Conservation (phyloP, 108 stramenopile genomes). For the Fragilaria crotonensis region DNA sequence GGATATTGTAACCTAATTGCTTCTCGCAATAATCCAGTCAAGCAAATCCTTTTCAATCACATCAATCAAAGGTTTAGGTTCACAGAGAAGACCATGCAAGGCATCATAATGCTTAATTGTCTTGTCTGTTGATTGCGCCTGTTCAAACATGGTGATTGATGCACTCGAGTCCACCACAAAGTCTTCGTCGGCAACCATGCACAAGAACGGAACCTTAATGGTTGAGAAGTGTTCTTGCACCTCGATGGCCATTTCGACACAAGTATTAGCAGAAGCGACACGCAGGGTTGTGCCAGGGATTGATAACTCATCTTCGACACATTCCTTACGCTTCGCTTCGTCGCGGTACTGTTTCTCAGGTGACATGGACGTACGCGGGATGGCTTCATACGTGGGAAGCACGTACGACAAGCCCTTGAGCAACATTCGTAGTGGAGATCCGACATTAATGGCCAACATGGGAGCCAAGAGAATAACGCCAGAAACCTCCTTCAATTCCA, state of each 20-base stretch:
- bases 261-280: conserved; percentile 53
- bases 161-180: conserved; percentile 73
- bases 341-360: conserved; percentile 71
- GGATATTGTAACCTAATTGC: no score
- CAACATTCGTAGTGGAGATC: conserved; percentile 19
- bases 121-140: conserved; percentile 51
- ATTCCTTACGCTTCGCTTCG: conserved; percentile 51
- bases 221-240: conserved; percentile 23
- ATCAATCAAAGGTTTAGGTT: conserved; percentile 64
- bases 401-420: conserved; percentile 36
- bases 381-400: conserved; percentile 38
- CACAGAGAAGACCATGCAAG: conserved; percentile 75
- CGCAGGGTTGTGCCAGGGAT: conserved; percentile 8
- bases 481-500: conserved; percentile 21
- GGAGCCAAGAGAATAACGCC: conserved; percentile 74
- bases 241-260: conserved; percentile 49
- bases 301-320: conserved; percentile 45
- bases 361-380: conserved; percentile 57
- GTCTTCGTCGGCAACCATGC: conserved; percentile 74
- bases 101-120: conserved; percentile 68
- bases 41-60: conserved; percentile 59
- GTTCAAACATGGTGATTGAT: conserved; percentile 38
- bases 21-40: conserved; percentile 43
- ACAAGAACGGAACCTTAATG: conserved; percentile 45
- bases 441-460: conserved; percentile 65